These are phyloP conservation scores for Candida nitratophila DNA, from an alignment of 805 yeast species.

Conservation along the genomic window DNA sequence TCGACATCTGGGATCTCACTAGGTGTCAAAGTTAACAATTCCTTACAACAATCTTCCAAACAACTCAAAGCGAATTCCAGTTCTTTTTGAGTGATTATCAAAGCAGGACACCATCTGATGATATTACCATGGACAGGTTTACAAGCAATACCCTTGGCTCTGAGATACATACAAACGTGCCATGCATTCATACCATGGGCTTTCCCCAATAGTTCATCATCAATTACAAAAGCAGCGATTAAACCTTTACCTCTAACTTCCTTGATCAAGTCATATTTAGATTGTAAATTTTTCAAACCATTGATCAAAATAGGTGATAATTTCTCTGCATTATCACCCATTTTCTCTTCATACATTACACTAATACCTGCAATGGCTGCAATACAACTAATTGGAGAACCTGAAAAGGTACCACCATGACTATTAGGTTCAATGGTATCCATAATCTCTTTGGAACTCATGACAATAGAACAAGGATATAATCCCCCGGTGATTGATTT, in stretches of 20 bases:
- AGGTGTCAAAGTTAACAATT: conserved; percentile 6
- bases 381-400: conserved; percentile 21
- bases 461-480: conserved; percentile 19
- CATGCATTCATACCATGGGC: conserved; percentile 13
- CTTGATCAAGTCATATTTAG: conserved; percentile 12
- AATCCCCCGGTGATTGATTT: conserved; percentile 24
- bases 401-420: conserved; percentile 24
- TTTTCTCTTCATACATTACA: conserved; percentile 19
- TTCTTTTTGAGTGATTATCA: conserved; percentile 12
- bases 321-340: conserved; percentile 13
- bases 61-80: conserved; percentile 10
- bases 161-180: conserved; percentile 20
- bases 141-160: conserved; percentile 20
- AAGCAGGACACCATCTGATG: conserved; percentile 17
- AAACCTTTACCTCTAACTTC: conserved; percentile 19
- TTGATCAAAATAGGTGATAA: conserved; percentile 13
- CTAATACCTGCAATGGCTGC: conserved; percentile 19
- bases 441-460: conserved; percentile 16
- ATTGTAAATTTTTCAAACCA: conserved; percentile 11
- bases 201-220: conserved; percentile 7
- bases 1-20: conserved; percentile 14
- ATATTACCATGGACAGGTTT: conserved; percentile 19
- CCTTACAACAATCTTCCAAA: conserved; percentile 13
- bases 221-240: conserved; percentile 18
- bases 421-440: conserved; percentile 19